Percentiles rank a stretch among this genome's conserved stretches.
These are phyloP conservation scores for Leonotis leonurus DNA, from an alignment of 257 asterid species.

Conservation along the genomic window DNA sequence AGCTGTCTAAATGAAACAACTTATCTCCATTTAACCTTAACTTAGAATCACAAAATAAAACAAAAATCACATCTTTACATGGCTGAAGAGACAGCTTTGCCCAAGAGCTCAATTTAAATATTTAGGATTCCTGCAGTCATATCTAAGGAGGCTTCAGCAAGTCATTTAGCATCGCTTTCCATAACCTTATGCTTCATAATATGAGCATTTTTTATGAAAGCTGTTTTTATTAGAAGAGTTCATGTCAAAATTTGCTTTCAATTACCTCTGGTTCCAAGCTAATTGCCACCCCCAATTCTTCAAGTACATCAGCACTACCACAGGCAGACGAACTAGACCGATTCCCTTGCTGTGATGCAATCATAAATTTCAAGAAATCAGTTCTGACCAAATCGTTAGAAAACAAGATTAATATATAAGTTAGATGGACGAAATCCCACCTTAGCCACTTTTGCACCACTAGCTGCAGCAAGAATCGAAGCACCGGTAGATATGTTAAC, in stretches of 20 bases:
- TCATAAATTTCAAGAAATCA: background rate
- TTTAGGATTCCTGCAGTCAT: background rate
- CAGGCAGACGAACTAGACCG: slow-evolving; percentile 98
- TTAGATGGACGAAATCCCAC: slow-evolving; percentile 33
- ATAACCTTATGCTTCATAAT: background rate
- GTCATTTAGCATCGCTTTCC: background rate
- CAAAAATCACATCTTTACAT: background rate
- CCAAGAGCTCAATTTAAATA: no score
- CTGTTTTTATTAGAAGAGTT: background rate
- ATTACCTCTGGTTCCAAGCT: slow-evolving; percentile 84
- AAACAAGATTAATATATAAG: background rate
- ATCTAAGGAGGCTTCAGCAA: background rate
- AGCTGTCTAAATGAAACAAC: background rate
- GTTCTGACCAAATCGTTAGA: background rate
- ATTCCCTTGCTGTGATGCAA: slow-evolving; percentile 71
- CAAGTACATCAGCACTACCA: slow-evolving; percentile 97
- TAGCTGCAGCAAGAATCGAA: slow-evolving; percentile 93
- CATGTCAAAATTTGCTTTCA: background rate
- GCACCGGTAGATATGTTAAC: slow-evolving; percentile 97
- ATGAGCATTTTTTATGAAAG: background rate
- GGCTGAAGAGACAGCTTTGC: background rate
- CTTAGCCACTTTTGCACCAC: slow-evolving; percentile 96
- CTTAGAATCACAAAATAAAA: background rate
- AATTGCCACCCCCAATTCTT: slow-evolving; percentile 73
- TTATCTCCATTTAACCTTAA: background rate